phyloP scores from a whole-genome alignment of 805 yeast species.

The Torulaspora franciscae region DNA sequence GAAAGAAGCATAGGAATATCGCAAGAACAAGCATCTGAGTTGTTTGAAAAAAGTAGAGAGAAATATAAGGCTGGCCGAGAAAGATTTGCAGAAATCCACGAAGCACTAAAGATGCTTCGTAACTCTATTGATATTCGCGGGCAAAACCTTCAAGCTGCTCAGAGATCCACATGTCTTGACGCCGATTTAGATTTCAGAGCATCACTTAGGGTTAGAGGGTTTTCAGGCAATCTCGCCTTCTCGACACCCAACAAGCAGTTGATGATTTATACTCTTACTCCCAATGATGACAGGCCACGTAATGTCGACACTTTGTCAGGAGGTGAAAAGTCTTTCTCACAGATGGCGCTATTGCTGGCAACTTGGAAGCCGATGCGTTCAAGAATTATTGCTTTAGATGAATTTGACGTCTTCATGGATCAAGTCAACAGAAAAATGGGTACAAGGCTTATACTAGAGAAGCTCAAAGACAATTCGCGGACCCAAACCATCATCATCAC shows the following conservation, averaged over 20 bases:
- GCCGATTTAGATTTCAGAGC: conserved; percentile 55
- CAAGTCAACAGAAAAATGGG: conserved; percentile 81
- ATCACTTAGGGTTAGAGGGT: conserved; percentile 62
- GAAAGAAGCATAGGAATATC: conserved; percentile 52
- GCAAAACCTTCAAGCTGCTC: conserved; percentile 39
- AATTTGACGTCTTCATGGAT: conserved; percentile 97
- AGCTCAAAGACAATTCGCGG: conserved; percentile 53
- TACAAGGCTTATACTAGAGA: conserved; percentile 64
- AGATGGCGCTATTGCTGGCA: conserved; percentile 77
- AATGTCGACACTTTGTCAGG: conserved; percentile 86
- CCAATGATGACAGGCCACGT: conserved; percentile 53
- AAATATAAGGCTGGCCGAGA: conserved; percentile 41
- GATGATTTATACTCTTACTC: conserved; percentile 57
- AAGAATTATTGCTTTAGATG: conserved; percentile 85
- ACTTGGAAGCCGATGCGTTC: conserved; percentile 94
- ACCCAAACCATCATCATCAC: conserved; percentile 91
- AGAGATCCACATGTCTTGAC: conserved; percentile 41
- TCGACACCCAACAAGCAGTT: conserved; percentile 50
- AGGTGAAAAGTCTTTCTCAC: conserved; percentile 94
- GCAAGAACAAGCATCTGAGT: conserved; percentile 49
- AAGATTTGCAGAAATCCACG: conserved; percentile 37
- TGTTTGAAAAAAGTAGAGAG: conserved; percentile 43
- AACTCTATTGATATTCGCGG: conserved; percentile 43
- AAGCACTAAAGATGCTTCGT: conserved; percentile 32
- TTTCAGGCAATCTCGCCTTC: conserved; percentile 65